Conservation (phyloP, 2,329 filamentous ascomycete species). For the Epichloe gansuensis region DNA sequence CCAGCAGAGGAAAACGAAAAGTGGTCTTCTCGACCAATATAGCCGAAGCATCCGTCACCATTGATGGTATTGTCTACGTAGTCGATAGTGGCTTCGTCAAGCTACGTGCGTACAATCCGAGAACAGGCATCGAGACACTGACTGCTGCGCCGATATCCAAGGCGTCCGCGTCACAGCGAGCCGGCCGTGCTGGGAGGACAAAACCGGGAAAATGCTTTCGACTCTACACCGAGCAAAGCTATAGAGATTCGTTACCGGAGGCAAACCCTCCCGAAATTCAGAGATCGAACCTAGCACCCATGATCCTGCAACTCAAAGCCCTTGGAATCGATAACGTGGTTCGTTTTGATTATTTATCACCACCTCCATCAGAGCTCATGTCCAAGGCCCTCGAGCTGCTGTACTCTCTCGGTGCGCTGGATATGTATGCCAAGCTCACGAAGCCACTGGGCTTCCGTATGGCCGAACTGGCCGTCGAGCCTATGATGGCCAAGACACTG, state of each 20-base stretch:
- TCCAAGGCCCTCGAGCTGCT: constrained; percentile 79
- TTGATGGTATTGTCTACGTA: constrained; percentile 83
- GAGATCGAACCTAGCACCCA: constrained; percentile 77
- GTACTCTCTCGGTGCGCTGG: constrained; percentile 74
- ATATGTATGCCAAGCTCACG: constrained; percentile 83
- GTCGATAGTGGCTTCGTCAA: constrained; percentile 89
- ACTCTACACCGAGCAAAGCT: constrained; percentile 72
- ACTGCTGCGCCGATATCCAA: constrained; percentile 75
- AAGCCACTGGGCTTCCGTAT: constrained; percentile 78
- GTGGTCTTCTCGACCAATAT: constrained; percentile 93
- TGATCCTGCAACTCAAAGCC: constrained; percentile 84
- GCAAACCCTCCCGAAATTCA: constrained; percentile 83
- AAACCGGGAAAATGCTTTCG: constrained; percentile 88
- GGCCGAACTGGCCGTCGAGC: constrained; percentile 86
- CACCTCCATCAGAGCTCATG: constrained; percentile 75
- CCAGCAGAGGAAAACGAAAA: constrained; percentile 71
- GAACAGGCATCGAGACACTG: constrained; percentile 76
- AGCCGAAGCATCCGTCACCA: constrained; percentile 89
- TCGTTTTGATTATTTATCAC: constrained; percentile 77
- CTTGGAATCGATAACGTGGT: constrained; percentile 90
- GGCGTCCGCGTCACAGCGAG: constrained; percentile 83
- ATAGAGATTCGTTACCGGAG: constrained; percentile 46
- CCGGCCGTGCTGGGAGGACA: constrained; percentile 81
- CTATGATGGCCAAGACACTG: constrained; percentile 88
- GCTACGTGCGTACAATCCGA: constrained; percentile 71